Conservation (phyloP, 78 protist species). For the Capsaspora owczarzaki region DNA sequence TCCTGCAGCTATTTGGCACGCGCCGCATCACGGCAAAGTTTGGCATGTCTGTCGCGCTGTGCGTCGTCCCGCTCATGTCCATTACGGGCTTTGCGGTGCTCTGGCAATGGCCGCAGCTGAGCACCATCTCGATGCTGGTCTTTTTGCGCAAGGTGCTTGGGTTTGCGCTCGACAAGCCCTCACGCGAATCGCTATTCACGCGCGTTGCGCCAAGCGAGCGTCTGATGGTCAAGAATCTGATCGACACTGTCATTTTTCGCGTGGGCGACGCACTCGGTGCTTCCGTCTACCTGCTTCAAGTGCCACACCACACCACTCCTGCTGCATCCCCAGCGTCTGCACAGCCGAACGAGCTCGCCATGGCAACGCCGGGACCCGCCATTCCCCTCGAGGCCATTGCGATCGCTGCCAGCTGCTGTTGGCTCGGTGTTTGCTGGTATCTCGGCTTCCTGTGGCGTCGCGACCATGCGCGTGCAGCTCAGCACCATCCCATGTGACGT, state of each 20-base stretch:
- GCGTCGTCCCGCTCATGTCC: background rate
- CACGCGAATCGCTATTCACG: conserved; percentile 1
- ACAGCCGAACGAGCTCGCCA: too few species aligned
- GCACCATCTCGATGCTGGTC: background rate
- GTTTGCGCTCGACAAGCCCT: background rate
- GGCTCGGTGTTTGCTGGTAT: too few species aligned
- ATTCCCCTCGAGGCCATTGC: too few species aligned
- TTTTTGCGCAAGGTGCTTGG: background rate
- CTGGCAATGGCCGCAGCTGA: background rate
- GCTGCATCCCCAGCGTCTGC: too few species aligned
- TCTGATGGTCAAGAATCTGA: background rate
- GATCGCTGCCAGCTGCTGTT: too few species aligned
- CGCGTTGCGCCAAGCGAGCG: background rate
- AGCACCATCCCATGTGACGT: too few species aligned
- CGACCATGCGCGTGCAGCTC: too few species aligned
- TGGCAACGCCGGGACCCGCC: too few species aligned
- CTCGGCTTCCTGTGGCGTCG: too few species aligned
- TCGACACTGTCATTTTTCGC: background rate
- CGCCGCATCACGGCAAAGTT: background rate
- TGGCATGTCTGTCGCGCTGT: background rate
- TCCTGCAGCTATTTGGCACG: background rate
- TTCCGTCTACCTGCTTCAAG: too few species aligned
- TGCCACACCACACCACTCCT: too few species aligned
- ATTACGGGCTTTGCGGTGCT: background rate
- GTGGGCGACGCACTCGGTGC: background rate